These are phyloP conservation scores for Calycina herbarum DNA, from an alignment of 2,329 filamentous ascomycete genomes.

Conservation along the genomic window DNA sequence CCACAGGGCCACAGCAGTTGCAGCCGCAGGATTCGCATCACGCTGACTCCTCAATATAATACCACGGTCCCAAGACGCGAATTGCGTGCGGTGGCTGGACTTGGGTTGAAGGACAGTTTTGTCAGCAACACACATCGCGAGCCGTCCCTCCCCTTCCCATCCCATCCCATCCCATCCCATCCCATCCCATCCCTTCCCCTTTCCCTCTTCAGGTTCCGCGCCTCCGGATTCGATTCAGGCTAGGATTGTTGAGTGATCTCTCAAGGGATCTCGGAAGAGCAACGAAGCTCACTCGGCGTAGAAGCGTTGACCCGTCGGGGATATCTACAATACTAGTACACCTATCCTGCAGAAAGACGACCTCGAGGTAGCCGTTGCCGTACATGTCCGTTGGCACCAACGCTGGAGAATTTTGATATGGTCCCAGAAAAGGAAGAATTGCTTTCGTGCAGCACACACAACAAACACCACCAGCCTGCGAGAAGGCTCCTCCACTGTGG, in stretches of 20 bases:
- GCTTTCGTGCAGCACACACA: neutral
- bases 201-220: conserved; percentile 12
- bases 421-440: neutral
- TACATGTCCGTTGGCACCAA: too few relatives aligned
- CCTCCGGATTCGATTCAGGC: neutral
- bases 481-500: neutral
- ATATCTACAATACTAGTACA: neutral
- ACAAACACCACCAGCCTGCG: neutral
- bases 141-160: conserved; percentile 1
- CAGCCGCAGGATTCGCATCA: conserved; percentile 8
- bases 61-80: conserved; percentile 8
- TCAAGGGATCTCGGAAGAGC: neutral
- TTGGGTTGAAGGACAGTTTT: conserved; percentile 8
- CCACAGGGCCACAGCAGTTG: conserved; percentile 7
- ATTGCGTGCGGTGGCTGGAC: conserved; percentile 5
- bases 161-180: too few relatives aligned
- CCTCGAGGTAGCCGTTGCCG: too few relatives aligned
- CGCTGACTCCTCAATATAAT: conserved; percentile 15
- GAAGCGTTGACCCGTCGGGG: neutral
- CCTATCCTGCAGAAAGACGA: neutral
- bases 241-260: neutral
- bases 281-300: conserved; percentile 4
- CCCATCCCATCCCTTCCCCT: too few relatives aligned
- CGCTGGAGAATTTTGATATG: too few relatives aligned
- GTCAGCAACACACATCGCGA: conserved; percentile 15